phyloP scores from a whole-genome alignment of 495 filamentous ascomycete species.

The Pseudevernia furfuracea region DNA sequence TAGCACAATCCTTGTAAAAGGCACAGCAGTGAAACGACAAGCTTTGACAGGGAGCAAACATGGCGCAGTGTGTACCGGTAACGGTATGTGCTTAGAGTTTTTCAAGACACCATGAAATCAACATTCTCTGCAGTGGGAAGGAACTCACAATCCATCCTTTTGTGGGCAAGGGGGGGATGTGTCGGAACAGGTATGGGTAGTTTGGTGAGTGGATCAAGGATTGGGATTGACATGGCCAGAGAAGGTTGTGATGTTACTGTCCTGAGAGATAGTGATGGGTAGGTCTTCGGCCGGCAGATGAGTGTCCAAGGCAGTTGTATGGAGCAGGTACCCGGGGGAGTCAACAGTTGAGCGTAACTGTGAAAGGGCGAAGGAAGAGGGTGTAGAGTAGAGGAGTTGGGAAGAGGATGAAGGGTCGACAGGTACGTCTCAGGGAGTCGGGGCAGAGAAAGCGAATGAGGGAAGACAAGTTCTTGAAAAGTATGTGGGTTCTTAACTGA shows the following conservation, averaged over 20 bases:
- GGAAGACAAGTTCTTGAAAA: neutral
- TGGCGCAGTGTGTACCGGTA: neutral
- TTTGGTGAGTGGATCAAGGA: neutral
- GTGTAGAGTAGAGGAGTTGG: neutral
- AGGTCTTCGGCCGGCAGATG: too few relatives aligned
- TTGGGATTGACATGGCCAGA: neutral
- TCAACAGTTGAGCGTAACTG: neutral
- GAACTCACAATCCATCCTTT: neutral
- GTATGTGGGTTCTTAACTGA: neutral
- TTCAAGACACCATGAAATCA: neutral
- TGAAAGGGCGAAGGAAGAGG: neutral
- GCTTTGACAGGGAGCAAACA: neutral
- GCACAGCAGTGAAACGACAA: neutral
- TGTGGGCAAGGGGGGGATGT: neutral
- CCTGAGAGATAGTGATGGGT: too few relatives aligned
- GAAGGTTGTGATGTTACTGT: neutral
- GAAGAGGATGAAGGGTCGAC: neutral
- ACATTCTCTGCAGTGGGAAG: neutral
- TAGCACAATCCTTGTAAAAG: neutral
- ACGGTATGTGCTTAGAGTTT: neutral
- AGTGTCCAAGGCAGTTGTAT: too few relatives aligned
- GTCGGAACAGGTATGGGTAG: neutral
- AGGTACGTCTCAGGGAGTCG: neutral
- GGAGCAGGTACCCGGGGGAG: neutral
- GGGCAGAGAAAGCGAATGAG: neutral